Evolutionary conservation across 495 filamentous ascomycete species (phyloP), one percentile per base, ranked within the genome.

Genomic region (Hypoxylon fragiforme): DNA sequence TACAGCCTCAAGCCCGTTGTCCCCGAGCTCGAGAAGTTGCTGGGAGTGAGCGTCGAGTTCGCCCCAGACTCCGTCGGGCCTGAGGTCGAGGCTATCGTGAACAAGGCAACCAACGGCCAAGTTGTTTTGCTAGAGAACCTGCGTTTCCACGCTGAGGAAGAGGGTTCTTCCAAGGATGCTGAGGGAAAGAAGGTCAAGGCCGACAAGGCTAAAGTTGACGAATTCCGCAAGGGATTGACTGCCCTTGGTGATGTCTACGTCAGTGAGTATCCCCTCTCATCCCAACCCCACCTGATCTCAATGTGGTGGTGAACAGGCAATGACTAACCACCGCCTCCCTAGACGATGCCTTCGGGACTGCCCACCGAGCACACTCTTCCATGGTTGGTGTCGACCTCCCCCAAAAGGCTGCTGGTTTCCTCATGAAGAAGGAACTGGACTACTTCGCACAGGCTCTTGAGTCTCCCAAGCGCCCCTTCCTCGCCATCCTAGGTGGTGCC

Each of bases 391-490:
- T 96, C 42, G 85, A 97, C 52, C 87, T 97, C 16, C 91, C 94
- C 43, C 89, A 96, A 71, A 96, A 92, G 78, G 94, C 94, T 4
- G 87, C 92, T 44, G 94, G 94, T 41, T 97, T 96, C 85, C 85
- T 99, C 62, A 88, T 99, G 77, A 99, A 99, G 88, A 99, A 97
- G 80, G 94, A 99, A 74, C 89, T 99, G 39, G 92, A 97, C 67
- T 99, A 97, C 85, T 99, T 99, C 71, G 94, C 94, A 48, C 83
- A 96, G 79, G 94, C 92, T 24, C 88, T 99, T 26, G 94, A 99
- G 78, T 82, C 81, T 61, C 94, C 94, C 30, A 79, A 92, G 77
- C 85, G 91, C 19, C 95, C 95, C 50, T 99, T 99, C 88, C 89
- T 99, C 13, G 95, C 94, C 70, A 97, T 99, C 70, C 87, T 99